Evolutionary conservation across 139 green algal species (phyloP), one percentile per base, ranked within the genome.

Genomic region (Chlorella ohadii): DNA sequence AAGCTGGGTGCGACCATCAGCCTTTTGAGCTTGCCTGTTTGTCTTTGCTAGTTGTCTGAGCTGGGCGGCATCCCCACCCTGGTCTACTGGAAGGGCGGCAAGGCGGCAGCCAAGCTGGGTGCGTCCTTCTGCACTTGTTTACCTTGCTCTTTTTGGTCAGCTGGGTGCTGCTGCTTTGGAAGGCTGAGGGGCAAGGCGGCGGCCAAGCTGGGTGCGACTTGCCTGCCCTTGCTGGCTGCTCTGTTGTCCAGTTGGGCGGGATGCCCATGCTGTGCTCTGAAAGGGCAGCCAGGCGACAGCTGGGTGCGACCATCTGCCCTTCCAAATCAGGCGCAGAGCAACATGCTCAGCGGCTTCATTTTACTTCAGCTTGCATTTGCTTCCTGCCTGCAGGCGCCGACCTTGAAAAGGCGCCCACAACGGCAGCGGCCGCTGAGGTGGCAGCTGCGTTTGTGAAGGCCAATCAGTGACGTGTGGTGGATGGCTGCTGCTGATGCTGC

Each of bases 11-110:
- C 6, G 72, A 6, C 11, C 11, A 6, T 55, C 7, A 16, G 7
- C 11, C 57, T 27, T 64, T 7, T 13, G 13, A 28, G 3, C 4
- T 15, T 64, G 57, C n/a, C n/a, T n/a, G n/a, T n/a, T n/a, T n/a
- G n/a, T n/a, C n/a, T n/a, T n/a, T n/a, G n/a, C n/a, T n/a, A n/a
- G n/a, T n/a, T n/a, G n/a, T n/a, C n/a, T n/a, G n/a, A 81, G 55
- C 74, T 81, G 55, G 25, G 41, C 34, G 74, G 74, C 51, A 39
- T 81, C 55, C 74, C 74, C 55, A 81, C 74, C 1, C 74, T 81
- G 55, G 74, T 68, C 1, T 17, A 33, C 13, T 81, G 74, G 74
- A 81, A 39, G 55, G 55, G 23, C 13, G 74, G 74, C 33, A 36
- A 23, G 3, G 74, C 55, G 33, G 74, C 74, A 0, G 74, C 74